Evolutionary conservation across 2,329 filamentous ascomycete species (phyloP).

Genomic region (Tolypocladium cylindrosporum): DNA sequence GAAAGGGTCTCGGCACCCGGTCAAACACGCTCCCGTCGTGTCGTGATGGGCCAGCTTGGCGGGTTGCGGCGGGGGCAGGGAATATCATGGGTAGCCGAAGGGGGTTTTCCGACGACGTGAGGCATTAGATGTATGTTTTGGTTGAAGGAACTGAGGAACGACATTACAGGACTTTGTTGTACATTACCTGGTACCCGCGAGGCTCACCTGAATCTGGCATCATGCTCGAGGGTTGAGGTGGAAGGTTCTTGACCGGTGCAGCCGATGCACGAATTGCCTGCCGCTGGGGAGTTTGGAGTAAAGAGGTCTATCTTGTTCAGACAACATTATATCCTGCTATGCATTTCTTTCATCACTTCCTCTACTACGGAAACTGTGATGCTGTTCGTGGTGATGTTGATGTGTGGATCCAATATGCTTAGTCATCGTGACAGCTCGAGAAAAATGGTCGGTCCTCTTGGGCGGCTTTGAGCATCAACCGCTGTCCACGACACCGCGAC

Average conservation of each 20-base stretch:
- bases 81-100: background rate
- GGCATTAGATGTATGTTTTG: background rate
- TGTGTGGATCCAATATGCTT: background rate
- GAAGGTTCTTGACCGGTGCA: background rate
- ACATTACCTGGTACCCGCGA: background rate
- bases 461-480: background rate
- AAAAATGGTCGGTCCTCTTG: background rate
- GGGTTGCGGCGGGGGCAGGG: background rate
- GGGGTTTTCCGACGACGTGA: background rate
- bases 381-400: background rate
- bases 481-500: background rate
- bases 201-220: background rate
- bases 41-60: background rate
- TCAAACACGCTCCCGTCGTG: background rate
- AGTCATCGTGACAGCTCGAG: background rate
- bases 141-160: background rate
- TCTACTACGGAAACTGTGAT: background rate
- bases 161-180: background rate
- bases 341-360: background rate
- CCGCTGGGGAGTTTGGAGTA: slow-evolving; percentile 4
- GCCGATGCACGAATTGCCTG: background rate
- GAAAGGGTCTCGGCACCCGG: background rate
- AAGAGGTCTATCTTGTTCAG: background rate
- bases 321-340: background rate
- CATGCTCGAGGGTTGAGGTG: background rate